Conservation (phyloP, 169 alveolate species). For the Eimeria maxima region DNA sequence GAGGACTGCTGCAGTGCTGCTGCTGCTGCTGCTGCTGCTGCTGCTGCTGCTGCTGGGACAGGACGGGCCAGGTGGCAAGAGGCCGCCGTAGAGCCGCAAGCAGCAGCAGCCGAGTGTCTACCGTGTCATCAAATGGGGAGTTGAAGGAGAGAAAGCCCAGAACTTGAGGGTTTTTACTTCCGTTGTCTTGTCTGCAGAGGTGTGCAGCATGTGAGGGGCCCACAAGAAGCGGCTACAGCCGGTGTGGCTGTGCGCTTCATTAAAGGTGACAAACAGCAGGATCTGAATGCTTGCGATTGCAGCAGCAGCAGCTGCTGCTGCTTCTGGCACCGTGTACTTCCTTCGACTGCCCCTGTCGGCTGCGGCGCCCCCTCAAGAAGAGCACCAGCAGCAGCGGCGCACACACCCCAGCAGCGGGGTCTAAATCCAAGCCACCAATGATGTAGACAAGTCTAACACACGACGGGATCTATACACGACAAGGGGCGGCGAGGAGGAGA, state of each 20-base stretch:
- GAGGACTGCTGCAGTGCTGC: constrained; percentile 5
- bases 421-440: background rate
- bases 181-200: no score
- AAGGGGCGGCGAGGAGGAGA: constrained; percentile 18
- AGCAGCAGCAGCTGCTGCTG: constrained; percentile 60
- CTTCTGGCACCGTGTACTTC: constrained; percentile 6
- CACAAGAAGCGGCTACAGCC: background rate
- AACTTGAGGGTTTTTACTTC: no score
- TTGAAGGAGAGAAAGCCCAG: background rate
- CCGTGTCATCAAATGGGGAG: constrained; percentile 39
- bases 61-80: constrained; percentile 29
- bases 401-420: background rate
- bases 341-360: constrained; percentile 71
- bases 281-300: background rate
- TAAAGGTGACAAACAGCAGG: background rate
- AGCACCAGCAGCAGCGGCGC: constrained; percentile 56
- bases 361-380: constrained; percentile 66
- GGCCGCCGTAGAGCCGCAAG: constrained; percentile 70
- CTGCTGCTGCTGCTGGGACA: constrained; percentile 76
- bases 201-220: background rate
- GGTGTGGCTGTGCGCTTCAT: background rate
- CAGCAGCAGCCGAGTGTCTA: constrained; percentile 68
- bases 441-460: constrained; percentile 7
- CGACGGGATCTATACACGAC: constrained; percentile 35
- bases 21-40: constrained; percentile 60